Conservation (phyloP, 2,329 filamentous ascomycete genomes). For the Penicillium sp. region DNA sequence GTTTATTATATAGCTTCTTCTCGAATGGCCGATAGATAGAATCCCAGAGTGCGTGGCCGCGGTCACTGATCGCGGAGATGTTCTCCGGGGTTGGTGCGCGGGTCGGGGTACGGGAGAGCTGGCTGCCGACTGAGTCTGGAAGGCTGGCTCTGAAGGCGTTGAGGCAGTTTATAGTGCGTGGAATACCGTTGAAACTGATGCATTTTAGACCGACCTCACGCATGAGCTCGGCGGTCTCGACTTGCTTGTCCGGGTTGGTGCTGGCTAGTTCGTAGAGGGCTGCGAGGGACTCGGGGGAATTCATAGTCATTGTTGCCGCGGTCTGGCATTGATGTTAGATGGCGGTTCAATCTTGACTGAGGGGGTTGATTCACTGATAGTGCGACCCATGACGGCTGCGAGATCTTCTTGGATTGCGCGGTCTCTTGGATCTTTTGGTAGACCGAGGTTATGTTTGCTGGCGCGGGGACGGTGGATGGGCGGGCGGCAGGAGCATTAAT, state of each 20-base stretch:
- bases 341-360: background rate
- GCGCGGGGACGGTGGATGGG: slow-evolving; percentile 63
- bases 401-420: slow-evolving; percentile 61
- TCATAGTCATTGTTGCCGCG: slow-evolving; percentile 80
- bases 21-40: slow-evolving; percentile 75
- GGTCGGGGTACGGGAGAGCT: slow-evolving; percentile 57
- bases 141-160: slow-evolving; percentile 66
- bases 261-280: slow-evolving; percentile 17
- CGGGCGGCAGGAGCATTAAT: slow-evolving; percentile 68
- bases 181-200: slow-evolving; percentile 57
- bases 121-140: slow-evolving; percentile 52
- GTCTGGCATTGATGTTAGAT: slow-evolving; percentile 50
- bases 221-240: slow-evolving; percentile 39
- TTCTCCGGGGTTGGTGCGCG: slow-evolving; percentile 53
- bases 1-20: slow-evolving; percentile 65
- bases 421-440: slow-evolving; percentile 64
- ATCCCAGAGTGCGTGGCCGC: slow-evolving; percentile 69
- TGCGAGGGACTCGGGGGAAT: slow-evolving; percentile 66
- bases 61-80: slow-evolving; percentile 52
- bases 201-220: slow-evolving; percentile 48
- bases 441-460: slow-evolving; percentile 60
- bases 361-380: slow-evolving; percentile 52
- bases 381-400: slow-evolving; percentile 63
- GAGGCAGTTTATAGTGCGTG: slow-evolving; percentile 78
- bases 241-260: slow-evolving; percentile 19